Evolutionary conservation across 1,284 basidiomycete genomes (phyloP).

Genomic region (Leccinum colubrinum): DNA sequence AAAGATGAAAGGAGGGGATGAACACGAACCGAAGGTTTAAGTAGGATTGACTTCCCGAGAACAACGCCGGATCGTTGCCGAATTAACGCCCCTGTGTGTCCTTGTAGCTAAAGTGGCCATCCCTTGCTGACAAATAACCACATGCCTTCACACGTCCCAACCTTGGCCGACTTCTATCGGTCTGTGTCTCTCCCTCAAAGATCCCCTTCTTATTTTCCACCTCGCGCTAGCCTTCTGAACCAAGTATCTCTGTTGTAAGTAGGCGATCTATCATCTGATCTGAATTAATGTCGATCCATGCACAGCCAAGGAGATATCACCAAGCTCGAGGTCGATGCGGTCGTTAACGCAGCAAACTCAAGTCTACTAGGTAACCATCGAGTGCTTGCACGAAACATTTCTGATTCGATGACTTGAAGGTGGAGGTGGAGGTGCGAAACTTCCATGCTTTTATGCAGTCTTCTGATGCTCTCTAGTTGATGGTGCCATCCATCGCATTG

Average conservation of each 20-base stretch:
- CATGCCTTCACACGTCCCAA: slow-evolving; percentile 47
- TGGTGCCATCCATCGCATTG: slow-evolving; percentile 85
- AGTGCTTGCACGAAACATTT: neutral
- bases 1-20: slow-evolving; percentile 27
- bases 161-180: slow-evolving; percentile 51
- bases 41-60: slow-evolving; percentile 26
- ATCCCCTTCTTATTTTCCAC: slow-evolving; percentile 30
- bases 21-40: slow-evolving; percentile 19
- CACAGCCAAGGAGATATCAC: slow-evolving; percentile 77
- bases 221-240: slow-evolving; percentile 40
- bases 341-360: slow-evolving; percentile 88
- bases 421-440: slow-evolving; percentile 62
- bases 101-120: slow-evolving; percentile 23
- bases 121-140: neutral
- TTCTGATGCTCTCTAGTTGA: slow-evolving; percentile 53
- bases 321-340: slow-evolving; percentile 65
- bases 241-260: slow-evolving; percentile 64
- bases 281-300: neutral
- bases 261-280: neutral
- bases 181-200: slow-evolving; percentile 34
- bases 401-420: slow-evolving; percentile 37
- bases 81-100: slow-evolving; percentile 2
- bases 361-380: slow-evolving; percentile 58
- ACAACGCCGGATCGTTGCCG: slow-evolving; percentile 26
- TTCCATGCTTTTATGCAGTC: neutral